Conservation (phyloP, 176 grass and related monocot genomes). For the Aegilops sharonensis region DNA sequence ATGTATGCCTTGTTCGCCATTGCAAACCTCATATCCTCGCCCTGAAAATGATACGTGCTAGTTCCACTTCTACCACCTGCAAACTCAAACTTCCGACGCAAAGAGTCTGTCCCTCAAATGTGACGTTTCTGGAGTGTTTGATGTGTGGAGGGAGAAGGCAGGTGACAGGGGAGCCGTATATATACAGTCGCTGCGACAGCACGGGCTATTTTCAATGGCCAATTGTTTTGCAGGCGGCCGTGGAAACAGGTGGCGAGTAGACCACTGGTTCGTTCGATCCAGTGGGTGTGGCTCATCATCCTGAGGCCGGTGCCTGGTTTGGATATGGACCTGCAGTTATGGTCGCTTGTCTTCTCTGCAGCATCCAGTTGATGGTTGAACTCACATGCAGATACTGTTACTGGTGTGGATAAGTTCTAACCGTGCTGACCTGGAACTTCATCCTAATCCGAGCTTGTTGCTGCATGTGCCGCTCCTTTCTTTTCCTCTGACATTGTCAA, state of each 20-base stretch:
- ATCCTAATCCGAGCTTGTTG: slow-evolving; percentile 7
- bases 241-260: slow-evolving; percentile 40
- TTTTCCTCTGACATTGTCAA: slow-evolving; percentile 23
- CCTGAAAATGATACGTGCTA: not conserved
- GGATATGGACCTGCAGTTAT: slow-evolving; percentile 13
- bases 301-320: slow-evolving; percentile 3
- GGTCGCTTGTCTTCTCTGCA: not conserved
- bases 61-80: not conserved
- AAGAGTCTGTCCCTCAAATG: not conserved
- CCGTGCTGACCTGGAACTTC: slow-evolving; percentile 27
- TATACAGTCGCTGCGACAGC: not conserved
- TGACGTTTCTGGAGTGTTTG: not conserved
- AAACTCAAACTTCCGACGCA: not conserved
- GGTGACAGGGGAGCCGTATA: not conserved
- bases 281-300: slow-evolving; percentile 15
- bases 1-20: slow-evolving; percentile 57
- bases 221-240: slow-evolving; percentile 46
- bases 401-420: slow-evolving; percentile 16
- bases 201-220: slow-evolving; percentile 31
- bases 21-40: slow-evolving; percentile 39
- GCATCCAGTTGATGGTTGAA: slow-evolving; percentile 1
- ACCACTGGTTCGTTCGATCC: slow-evolving; percentile 60
- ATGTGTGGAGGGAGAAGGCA: not conserved
- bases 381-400: not conserved
- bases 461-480: slow-evolving; percentile 9